Evolutionary conservation across 2,329 filamentous ascomycete genomes (phyloP).

Genomic region (Helotiales sp.): DNA sequence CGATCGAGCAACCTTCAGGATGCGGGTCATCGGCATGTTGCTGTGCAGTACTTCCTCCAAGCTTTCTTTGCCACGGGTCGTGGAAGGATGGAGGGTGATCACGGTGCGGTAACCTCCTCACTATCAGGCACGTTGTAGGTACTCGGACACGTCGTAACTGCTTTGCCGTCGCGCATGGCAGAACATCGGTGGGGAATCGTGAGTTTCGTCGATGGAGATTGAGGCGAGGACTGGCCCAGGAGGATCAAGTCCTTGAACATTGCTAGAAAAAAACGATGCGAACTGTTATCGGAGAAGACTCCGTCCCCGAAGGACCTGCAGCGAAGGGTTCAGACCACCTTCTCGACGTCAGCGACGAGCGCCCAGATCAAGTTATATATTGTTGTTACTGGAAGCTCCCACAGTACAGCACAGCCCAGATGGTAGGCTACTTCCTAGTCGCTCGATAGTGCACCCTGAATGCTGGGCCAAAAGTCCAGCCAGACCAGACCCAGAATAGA

Average conservation of each 20-base stretch:
- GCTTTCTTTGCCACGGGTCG: neutral
- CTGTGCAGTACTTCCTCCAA: neutral
- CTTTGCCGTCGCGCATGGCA: constrained; percentile 5
- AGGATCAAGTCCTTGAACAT: constrained; percentile 2
- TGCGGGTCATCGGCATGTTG: constrained; percentile 7
- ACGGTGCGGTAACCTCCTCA: neutral
- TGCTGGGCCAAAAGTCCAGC: neutral
- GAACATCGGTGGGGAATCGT: neutral
- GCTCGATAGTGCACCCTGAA: neutral
- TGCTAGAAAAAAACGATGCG: neutral
- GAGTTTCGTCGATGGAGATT: neutral
- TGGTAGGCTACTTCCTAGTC: neutral
- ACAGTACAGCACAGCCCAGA: neutral
- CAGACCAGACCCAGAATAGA: neutral
- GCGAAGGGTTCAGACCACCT: neutral
- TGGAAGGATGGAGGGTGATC: neutral
- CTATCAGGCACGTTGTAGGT: neutral
- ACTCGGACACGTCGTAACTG: neutral
- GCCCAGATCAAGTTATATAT: neutral
- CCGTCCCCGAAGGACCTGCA: constrained; percentile 7
- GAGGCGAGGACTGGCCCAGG: neutral
- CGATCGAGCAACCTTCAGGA: constrained; percentile 5
- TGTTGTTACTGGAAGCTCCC: neutral
- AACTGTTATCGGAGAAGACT: neutral
- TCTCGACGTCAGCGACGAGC: neutral